These are phyloP conservation scores for Leucogyrophana mollusca DNA, from an alignment of 768 basidiomycete genomes.

Conservation along the genomic window DNA sequence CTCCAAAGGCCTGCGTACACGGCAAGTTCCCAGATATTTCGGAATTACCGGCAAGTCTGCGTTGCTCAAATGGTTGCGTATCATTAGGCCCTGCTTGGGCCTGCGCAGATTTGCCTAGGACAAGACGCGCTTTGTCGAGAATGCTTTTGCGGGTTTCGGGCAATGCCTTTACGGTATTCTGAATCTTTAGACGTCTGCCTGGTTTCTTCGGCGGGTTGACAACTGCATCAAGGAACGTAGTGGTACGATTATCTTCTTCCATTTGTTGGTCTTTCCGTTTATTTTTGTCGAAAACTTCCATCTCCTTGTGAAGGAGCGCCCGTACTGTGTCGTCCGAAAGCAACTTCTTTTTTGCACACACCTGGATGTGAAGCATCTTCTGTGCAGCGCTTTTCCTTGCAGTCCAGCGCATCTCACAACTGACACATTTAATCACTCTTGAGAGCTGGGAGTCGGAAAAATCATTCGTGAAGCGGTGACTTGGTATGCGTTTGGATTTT, in stretches of 20 bases:
- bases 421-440: slow-evolving; percentile 55
- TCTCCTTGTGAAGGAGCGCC: slow-evolving; percentile 49
- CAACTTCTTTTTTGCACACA: slow-evolving; percentile 63
- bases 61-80: slow-evolving; percentile 35
- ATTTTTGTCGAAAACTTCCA: slow-evolving; percentile 23
- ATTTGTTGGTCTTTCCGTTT: slow-evolving; percentile 23
- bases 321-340: slow-evolving; percentile 55
- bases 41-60: slow-evolving; percentile 21
- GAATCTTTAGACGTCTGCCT: slow-evolving; percentile 33
- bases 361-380: slow-evolving; percentile 66
- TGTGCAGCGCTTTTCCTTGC: slow-evolving; percentile 58
- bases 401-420: slow-evolving; percentile 70
- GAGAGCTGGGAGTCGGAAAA: slow-evolving; percentile 48
- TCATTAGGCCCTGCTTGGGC: slow-evolving; percentile 5
- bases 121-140: slow-evolving; percentile 33
- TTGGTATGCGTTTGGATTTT: slow-evolving; percentile 9
- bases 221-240: slow-evolving; percentile 55
- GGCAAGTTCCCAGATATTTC: background rate
- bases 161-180: slow-evolving; percentile 46
- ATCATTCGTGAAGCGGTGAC: slow-evolving; percentile 26
- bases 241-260: slow-evolving; percentile 25
- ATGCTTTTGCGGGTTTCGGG: slow-evolving; percentile 45
- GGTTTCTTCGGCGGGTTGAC: slow-evolving; percentile 48
- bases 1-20: slow-evolving; percentile 40
- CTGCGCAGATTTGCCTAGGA: slow-evolving; percentile 25